These are phyloP conservation scores for Xylariaceae sp. DNA, from an alignment of 2,329 filamentous ascomycete species.

Conservation along the genomic window DNA sequence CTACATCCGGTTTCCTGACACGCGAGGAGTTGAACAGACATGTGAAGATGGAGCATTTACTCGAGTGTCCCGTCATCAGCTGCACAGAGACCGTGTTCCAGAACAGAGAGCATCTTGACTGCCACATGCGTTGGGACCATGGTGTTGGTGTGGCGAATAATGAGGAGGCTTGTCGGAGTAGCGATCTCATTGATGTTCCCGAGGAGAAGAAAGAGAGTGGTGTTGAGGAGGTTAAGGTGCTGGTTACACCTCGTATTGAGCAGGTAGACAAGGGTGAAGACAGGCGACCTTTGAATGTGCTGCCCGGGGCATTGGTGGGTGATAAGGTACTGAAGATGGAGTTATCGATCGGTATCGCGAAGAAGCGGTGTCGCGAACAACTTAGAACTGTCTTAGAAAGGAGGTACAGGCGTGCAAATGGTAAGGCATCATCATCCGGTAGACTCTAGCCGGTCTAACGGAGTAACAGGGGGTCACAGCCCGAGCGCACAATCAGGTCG, in stretches of 20 bases:
- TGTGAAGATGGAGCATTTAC: slow-evolving; percentile 43
- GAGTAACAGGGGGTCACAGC: slow-evolving; percentile 31
- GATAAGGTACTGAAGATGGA: slow-evolving; percentile 29
- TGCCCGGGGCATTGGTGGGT: slow-evolving; percentile 6
- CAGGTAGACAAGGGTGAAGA: background rate
- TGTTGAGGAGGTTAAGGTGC: background rate
- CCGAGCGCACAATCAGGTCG: slow-evolving; percentile 30
- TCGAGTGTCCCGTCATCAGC: slow-evolving; percentile 39
- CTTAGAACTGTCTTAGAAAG: slow-evolving; percentile 36
- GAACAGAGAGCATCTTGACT: slow-evolving; percentile 34
- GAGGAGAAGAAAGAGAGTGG: background rate
- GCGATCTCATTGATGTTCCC: slow-evolving; percentile 13
- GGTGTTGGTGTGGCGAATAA: slow-evolving; percentile 16
- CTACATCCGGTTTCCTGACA: slow-evolving; percentile 35
- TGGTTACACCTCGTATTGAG: background rate
- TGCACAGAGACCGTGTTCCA: slow-evolving; percentile 38
- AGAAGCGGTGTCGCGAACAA: slow-evolving; percentile 37
- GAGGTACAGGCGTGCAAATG: slow-evolving; percentile 18
- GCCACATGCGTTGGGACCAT: slow-evolving; percentile 39
- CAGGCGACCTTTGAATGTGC: too few relatives aligned
- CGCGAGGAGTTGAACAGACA: slow-evolving; percentile 41
- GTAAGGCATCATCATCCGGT: slow-evolving; percentile 11
- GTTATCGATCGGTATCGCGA: slow-evolving; percentile 32
- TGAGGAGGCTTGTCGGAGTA: slow-evolving; percentile 16
- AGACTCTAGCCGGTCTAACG: too few relatives aligned